Evolutionary conservation across 2,329 filamentous ascomycete genomes (phyloP), one percentile per base, ranked within the genome.

Genomic region (Didymella lethalis): DNA sequence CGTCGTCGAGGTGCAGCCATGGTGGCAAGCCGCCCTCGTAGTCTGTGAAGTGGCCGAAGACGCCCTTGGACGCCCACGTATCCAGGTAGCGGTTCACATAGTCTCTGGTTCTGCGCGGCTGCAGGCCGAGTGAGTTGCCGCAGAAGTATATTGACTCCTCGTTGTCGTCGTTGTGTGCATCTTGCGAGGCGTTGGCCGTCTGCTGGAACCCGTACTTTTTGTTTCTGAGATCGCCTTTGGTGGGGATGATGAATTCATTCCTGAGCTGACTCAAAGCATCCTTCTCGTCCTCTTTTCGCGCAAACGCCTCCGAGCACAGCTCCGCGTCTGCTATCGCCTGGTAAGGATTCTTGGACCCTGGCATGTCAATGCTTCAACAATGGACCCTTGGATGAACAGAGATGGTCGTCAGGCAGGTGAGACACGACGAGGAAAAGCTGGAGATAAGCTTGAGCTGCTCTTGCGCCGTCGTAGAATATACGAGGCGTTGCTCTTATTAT

Each of bases 111-210:
- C 85, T 84, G 62, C 85, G 87, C 44, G 93, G 92, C 75, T 97
- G 93, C 4, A 94, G 85, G 36, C 93, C 93, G 1, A 97, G 84
- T 0, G 92, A 96, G 80, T 97, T 96, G 56, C 93, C 93, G 65
- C 92, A 94, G 63, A 97, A 88, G 77, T 97, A 97, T 59, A 92
- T 88, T 59, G 84, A 85, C 47, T 80, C 78, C 28, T 82, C 78
- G 34, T 57, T 43, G 10, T 61, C 57, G 25, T 36, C 31, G 45
- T 31, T 7, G 7, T 32, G 46, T 31, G 45, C n/a, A 81, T 66
- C 14, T 68, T 20, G 11, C 34, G 51, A 32, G n/a, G 40, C 36
- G 26, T 54, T 31, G 32, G 55, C 25, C 16, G 51, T 58, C 36
- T 51, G 47, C 29, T 63, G 61, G 18, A 70, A 68, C 56, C 64